These are phyloP conservation scores for Conticribra weissflogii DNA, from an alignment of 108 stramenopile genomes.

Conservation along the genomic window DNA sequence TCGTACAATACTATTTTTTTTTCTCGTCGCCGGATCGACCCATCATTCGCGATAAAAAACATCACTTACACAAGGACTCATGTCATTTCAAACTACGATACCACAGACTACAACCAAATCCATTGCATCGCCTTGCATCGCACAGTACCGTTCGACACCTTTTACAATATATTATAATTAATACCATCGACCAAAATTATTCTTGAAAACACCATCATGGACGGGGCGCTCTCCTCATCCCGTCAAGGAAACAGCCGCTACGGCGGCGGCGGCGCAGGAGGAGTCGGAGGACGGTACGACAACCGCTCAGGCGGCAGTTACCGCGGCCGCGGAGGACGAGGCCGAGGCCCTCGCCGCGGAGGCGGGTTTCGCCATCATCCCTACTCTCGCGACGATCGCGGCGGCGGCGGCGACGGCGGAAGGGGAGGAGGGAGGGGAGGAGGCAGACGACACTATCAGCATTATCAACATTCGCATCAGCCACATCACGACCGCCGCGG, in stretches of 20 bases:
- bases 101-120: no score
- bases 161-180: no score
- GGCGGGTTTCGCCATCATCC: conserved; percentile 32
- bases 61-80: no score
- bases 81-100: no score
- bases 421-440: conserved; percentile 7
- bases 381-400: conserved; percentile 45
- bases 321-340: conserved; percentile 3
- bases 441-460: background rate
- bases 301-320: conserved; percentile 24
- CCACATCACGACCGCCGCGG: conserved; percentile 38
- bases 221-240: conserved; percentile 43
- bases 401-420: conserved; percentile 31
- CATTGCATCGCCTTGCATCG: no score
- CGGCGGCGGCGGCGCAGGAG: no score
- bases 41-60: no score
- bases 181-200: no score
- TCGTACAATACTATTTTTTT: no score
- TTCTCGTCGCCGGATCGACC: no score
- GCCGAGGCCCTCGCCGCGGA: conserved; percentile 9
- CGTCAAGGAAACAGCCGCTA: conserved; percentile 15
- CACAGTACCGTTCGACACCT: no score
- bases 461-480: conserved; percentile 13
- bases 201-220: no score
- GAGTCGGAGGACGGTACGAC: conserved; percentile 6